Evolutionary conservation across 2,329 filamentous ascomycete genomes (phyloP).

Genomic region (Aureobasidium sp.): DNA sequence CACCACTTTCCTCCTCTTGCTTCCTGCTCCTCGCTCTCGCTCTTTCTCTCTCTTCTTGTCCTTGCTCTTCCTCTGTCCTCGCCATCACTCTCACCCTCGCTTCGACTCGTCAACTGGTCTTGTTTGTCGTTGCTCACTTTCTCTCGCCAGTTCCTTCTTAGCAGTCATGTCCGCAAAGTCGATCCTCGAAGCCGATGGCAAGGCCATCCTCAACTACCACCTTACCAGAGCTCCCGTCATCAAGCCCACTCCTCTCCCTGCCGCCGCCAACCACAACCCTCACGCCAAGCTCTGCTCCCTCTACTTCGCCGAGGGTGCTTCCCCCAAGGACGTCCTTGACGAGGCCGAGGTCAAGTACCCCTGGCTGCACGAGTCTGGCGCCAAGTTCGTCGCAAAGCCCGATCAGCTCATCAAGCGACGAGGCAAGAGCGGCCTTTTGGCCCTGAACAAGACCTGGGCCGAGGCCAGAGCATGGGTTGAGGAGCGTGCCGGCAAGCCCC

Average conservation of each 20-base stretch:
- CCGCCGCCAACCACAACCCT: constrained; percentile 80
- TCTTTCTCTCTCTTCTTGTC: constrained; percentile 7
- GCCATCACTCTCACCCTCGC: not conserved
- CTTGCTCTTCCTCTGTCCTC: not conserved
- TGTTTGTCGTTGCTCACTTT: constrained; percentile 7
- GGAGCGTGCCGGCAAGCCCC: constrained; percentile 80
- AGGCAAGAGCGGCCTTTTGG: constrained; percentile 95
- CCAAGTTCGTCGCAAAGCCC: constrained; percentile 97
- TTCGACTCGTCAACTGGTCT: not conserved
- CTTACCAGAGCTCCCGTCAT: constrained; percentile 94
- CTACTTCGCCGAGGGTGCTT: constrained; percentile 83
- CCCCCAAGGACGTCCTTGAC: constrained; percentile 76
- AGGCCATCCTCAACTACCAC: constrained; percentile 99
- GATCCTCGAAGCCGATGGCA: constrained; percentile 98
- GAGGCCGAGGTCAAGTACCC: constrained; percentile 95
- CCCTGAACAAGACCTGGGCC: constrained; percentile 93
- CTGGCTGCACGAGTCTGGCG: constrained; percentile 74
- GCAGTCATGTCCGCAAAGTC: constrained; percentile 83
- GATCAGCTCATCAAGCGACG: constrained; percentile 99
- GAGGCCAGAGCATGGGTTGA: constrained; percentile 93
- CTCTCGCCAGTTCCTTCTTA: not conserved
- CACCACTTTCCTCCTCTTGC: constrained; percentile 11
- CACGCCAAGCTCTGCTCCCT: constrained; percentile 84
- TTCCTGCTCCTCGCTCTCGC: not conserved
- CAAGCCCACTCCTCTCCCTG: constrained; percentile 90